These are phyloP conservation scores for Colletotrichum godetiae DNA, from an alignment of 2,329 filamentous ascomycete species.

Conservation along the genomic window DNA sequence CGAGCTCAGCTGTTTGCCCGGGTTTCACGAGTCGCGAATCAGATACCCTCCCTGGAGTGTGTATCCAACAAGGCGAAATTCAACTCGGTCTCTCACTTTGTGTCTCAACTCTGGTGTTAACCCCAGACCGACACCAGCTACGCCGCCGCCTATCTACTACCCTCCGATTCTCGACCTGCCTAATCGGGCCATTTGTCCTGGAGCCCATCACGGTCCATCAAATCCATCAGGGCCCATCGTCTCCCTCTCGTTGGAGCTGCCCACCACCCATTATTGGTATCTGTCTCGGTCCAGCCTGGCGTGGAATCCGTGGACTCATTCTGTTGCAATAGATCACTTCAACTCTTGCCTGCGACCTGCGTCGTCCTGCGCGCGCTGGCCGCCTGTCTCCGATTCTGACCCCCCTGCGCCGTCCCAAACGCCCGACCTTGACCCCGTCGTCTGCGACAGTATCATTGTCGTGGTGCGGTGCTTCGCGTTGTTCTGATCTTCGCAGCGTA, in stretches of 20 bases:
- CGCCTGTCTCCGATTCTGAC: neutral
- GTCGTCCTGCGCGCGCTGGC: neutral
- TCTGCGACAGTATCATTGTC: neutral
- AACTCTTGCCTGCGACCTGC: neutral
- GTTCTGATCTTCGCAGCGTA: neutral
- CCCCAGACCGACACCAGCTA: constrained; percentile 11
- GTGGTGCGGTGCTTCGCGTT: neutral
- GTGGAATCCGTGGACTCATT: neutral
- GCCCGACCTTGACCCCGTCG: neutral
- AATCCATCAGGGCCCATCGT: constrained; percentile 25
- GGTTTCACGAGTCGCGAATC: constrained; percentile 16
- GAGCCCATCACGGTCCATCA: constrained; percentile 24
- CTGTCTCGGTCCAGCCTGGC: constrained; percentile 26
- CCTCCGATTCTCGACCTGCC: constrained; percentile 31
- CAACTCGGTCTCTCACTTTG: neutral
- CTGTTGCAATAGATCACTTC: neutral
- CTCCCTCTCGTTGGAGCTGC: constrained; percentile 10
- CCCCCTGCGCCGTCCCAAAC: neutral
- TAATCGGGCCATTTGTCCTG: constrained; percentile 34
- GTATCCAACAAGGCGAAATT: neutral
- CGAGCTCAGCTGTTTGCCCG: neutral
- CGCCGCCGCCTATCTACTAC: constrained; percentile 20
- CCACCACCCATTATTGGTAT: constrained; percentile 7
- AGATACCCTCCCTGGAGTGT: neutral
- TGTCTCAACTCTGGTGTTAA: neutral